Base-by-base conservation (phyloP, 306 rosid genomes). In the Phaseolus lunatus region DNA sequence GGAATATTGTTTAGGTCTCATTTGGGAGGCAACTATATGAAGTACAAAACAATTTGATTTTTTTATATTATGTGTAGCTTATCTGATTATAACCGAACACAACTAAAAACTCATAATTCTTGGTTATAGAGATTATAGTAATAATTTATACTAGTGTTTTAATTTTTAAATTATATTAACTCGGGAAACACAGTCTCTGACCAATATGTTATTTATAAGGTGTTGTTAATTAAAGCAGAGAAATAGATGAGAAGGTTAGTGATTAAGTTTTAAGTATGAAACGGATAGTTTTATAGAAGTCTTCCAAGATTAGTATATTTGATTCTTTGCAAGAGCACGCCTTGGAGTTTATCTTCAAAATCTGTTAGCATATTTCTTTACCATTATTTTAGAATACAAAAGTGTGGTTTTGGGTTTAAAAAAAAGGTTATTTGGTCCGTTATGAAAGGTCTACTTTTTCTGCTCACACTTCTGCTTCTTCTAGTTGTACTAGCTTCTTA, bases 211-310 rank as follows among this genome's bases (percentile, higher is more conserved):
- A 33, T 63, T n/a, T 54, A 57, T 47, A 72, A 18, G 71, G 33
- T 11, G n/a, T 48, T 29, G 23, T 50, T 72, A 45, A 63, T 63
- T 26, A 44, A 53, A 72, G 59, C 8, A 49, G 72, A 41, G 67
- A 57, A 39, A 53, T 35, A 56, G 70, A 62, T 67, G 20, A 72
- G 41, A 78, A 24, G 16, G 59, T 50, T 68, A 20, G 23, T 27
- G 19, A 78, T 65, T 75, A 48, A 81, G 57, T 61, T 56, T 50
- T 59, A 69, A 61, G 49, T 37, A 47, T 67, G n/a, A 47, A 67
- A 47, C 31, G 24, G 15, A 48, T 49, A 44, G 18, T 9, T 16
- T n/a, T 14, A 18, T 16, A 33, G 1, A 9, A 65, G 62, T 78
- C 71, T 77, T 72, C 49, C 31, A 15, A 47, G 75, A 59, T 67